Evolutionary conservation across 1,139 yeast species (phyloP), one percentile per base, ranked within the genome.

Genomic region (Debaryomyces sp.): DNA sequence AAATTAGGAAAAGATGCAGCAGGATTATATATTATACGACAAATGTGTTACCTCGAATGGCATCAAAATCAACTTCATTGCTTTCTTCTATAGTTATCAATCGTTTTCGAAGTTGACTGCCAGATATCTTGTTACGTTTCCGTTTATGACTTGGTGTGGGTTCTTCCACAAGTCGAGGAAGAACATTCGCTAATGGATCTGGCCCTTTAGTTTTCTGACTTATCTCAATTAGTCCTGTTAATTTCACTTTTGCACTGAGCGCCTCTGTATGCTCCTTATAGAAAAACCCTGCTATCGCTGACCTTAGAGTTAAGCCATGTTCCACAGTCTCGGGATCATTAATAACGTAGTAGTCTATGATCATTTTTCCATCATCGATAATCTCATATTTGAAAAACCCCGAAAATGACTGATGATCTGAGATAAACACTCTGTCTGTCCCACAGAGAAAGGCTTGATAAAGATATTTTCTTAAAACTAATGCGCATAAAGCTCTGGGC

Each of bases 381-480:
- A 17, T 17, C 18, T 17, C 18, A 17, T 17, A 17, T 17, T 17
- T 32, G 38, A 44, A 44, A 26, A 44, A 44, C 37, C 47, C 47
- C 26, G 47, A 44, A 32, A 44, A 43, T 34, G 37, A 29, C 32
- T 44, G 47, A 33, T 44, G 47, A 37, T 44, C 43, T 27, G 46
- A 44, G 21, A 44, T 44, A 33, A 44, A 44, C 13, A 44, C 46
- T 30, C 46, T 37, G 13, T 44, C 43, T 13, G 43, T 44, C 21
- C 47, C 47, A 38, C 46, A 44, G 36, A 44, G 43, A 26, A 44
- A 44, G 23, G 47, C 47, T 17, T 44, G 38, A 44, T 37, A 32
- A 33, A 44, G 40, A 38, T 44, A 44, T 44, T 44, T 44, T 41
- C 47, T 44, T 38, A 41, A 22, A 21, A 41, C 29, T 32, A 29